These are phyloP conservation scores for Fusarium devonianum DNA, from an alignment of 2,329 filamentous ascomycete genomes.

Conservation along the genomic window DNA sequence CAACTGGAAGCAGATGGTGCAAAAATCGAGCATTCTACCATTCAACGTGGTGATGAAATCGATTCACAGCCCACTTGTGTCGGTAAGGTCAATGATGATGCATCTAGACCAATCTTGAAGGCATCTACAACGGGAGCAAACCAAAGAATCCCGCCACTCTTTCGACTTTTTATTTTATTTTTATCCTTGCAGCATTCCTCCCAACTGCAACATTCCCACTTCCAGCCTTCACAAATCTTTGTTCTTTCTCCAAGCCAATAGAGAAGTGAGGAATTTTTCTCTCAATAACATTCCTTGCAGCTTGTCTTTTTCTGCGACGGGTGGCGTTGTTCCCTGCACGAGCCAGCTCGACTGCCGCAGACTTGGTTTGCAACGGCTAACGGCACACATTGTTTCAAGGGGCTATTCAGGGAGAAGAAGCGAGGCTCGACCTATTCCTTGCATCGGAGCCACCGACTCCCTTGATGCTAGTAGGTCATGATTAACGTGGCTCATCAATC, in stretches of 20 bases:
- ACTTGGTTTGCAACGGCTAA: conserved; percentile 11
- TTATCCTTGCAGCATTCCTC: conserved; percentile 20
- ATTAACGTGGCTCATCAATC: not conserved
- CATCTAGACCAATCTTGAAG: conserved; percentile 5
- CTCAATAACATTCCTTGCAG: conserved; percentile 4
- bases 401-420: not conserved
- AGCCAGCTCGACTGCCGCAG: too few species aligned
- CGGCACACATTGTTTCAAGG: not conserved
- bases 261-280: conserved; percentile 15
- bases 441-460: not conserved
- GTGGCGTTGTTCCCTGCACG: conserved; percentile 1
- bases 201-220: not conserved
- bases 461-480: not conserved
- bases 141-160: not conserved
- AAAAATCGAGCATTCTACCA: too few species aligned
- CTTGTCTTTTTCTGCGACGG: not conserved
- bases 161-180: conserved; percentile 1
- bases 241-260: conserved; percentile 3
- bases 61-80: not conserved
- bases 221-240: conserved; percentile 14
- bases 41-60: too few species aligned
- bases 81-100: not conserved
- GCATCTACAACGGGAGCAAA: conserved; percentile 9
- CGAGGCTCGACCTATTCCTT: not conserved
- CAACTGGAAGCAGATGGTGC: too few species aligned